Percentiles rank a stretch among this genome's conserved stretches.
Conservation (phyloP, 2,329 filamentous ascomycete genomes). For the Anthostomella pinea region DNA sequence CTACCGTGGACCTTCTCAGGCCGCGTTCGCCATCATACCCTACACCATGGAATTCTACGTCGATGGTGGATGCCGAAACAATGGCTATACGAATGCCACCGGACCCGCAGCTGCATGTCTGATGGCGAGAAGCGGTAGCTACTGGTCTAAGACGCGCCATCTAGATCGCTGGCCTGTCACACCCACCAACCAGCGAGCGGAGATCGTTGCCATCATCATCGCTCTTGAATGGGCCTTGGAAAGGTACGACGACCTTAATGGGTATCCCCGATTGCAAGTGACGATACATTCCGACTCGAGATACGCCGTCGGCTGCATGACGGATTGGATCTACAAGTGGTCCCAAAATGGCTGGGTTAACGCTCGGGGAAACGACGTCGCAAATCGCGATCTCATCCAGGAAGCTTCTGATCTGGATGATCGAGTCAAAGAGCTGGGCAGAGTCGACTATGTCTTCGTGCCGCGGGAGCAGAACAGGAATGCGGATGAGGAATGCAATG, state of each 20-base stretch:
- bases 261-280: conserved; percentile 21
- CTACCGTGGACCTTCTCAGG: no score
- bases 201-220: conserved; percentile 40
- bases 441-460: conserved; percentile 33
- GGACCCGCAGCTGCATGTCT: conserved; percentile 33
- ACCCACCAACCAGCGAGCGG: conserved; percentile 35
- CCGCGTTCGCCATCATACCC: conserved; percentile 33
- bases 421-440: conserved; percentile 23
- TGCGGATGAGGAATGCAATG: conserved; percentile 32
- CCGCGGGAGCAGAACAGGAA: conserved; percentile 31
- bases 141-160: conserved; percentile 1
- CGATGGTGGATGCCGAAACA: conserved; percentile 34
- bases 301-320: conserved; percentile 35
- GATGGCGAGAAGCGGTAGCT: background rate
- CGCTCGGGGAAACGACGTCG: conserved; percentile 26
- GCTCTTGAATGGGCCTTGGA: conserved; percentile 46
- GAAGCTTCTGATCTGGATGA: conserved; percentile 26
- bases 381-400: conserved; percentile 35
- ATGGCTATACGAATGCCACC: conserved; percentile 24
- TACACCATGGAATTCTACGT: conserved; percentile 34
- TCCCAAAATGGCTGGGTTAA: conserved; percentile 32
- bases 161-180: background rate
- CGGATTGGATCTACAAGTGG: conserved; percentile 33
- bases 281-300: conserved; percentile 35
- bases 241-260: conserved; percentile 17